Evolutionary conservation across 371 early-diverging fungal species (phyloP), one percentile per base, ranked within the genome.

Genomic region (Mucor plumbeus): DNA sequence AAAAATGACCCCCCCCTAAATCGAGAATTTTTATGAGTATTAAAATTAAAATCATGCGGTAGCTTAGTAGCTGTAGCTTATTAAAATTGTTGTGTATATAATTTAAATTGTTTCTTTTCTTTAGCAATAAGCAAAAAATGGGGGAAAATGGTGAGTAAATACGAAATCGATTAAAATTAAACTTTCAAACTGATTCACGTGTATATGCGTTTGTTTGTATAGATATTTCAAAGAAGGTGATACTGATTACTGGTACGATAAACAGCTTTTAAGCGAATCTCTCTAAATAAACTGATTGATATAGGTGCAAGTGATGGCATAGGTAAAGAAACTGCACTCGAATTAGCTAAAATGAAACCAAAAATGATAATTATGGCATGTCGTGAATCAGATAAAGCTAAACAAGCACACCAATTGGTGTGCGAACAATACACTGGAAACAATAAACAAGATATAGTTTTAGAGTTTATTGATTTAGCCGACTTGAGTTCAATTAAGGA

Each of bases 291-390:
- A n/a, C 10, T 31, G 7, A 38, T 34, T 19, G 17, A 40, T 6
- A 38, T 50, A 68, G 69, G 73, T 21, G 68, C 69, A n/a, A 68
- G 68, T 19, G 66, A 64, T 59, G 74, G 74, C 48, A 69, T 74
- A 15, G 73, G 73, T 7, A 68, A 68, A 47, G 63, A 66, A 54
- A 63, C 69, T 9, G 73, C 73, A 14, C 54, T 68, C 8, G 69
- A 47, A 33, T 54, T 68, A 47, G 64, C 70, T 10, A 64, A 67
- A 36, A 57, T 61, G 44, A 50, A 67, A 15, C 64, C 70, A 6
- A 66, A 64, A 17, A 26, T 53, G 8, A 44, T 69, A 10, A 67
- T 74, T 36, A 59, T 69, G 59, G 65, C 64, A 0, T 74, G 70
- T 10, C 70, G 74, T 26, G 55, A 67, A 21, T 69, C 70, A 7